Evolutionary conservation across 2,329 filamentous ascomycete genomes (phyloP).

Genomic region (Dothiorella sarmentorum): DNA sequence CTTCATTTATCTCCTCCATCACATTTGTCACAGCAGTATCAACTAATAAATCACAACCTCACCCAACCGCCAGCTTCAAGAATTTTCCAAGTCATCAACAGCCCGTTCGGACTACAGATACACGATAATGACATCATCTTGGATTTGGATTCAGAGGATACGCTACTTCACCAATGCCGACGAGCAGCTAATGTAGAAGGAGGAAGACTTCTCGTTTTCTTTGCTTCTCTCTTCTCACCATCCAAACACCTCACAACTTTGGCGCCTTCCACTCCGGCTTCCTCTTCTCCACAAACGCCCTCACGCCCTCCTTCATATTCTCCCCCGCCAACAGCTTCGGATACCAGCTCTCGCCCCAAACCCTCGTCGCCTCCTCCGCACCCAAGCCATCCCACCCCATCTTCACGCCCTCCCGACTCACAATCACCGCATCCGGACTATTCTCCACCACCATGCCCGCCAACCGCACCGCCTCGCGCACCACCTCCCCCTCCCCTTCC

Average conservation of each 20-base stretch:
- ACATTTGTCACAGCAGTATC: too few species aligned
- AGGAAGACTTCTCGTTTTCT: too few species aligned
- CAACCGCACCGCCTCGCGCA: slow-evolving; percentile 58
- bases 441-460: slow-evolving; percentile 61
- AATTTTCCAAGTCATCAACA: too few species aligned
- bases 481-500: slow-evolving; percentile 39
- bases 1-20: background rate
- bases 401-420: slow-evolving; percentile 68
- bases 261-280: slow-evolving; percentile 62
- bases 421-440: slow-evolving; percentile 72
- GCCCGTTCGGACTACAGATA: too few species aligned
- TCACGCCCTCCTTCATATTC: slow-evolving; percentile 71
- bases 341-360: slow-evolving; percentile 58
- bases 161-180: too few species aligned
- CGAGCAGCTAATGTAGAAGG: too few species aligned
- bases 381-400: slow-evolving; percentile 69
- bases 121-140: too few species aligned
- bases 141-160: too few species aligned
- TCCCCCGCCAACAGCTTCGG: slow-evolving; percentile 60
- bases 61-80: too few species aligned
- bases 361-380: slow-evolving; percentile 59
- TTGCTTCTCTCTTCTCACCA: too few species aligned
- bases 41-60: too few species aligned
- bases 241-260: slow-evolving; percentile 27
- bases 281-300: slow-evolving; percentile 73